Base-by-base conservation (phyloP, 2,329 filamentous ascomycete species). In the Cladophialophora yegresii region DNA sequence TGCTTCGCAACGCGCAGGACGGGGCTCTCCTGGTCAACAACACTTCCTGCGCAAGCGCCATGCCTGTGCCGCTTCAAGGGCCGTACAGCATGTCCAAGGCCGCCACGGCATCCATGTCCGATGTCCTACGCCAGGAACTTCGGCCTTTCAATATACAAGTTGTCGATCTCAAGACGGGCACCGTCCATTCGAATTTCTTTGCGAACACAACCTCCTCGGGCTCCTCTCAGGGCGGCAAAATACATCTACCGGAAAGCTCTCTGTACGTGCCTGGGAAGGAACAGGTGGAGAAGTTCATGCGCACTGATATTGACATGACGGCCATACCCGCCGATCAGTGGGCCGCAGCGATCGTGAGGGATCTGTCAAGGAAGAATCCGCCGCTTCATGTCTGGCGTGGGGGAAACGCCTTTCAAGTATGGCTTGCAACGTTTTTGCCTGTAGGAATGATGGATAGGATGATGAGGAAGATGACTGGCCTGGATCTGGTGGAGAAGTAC, bases 301-400 rank as follows among this genome's bases (percentile, higher is more conserved):
- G 56, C 30, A 51, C 54, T 23, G 49, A 61, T 23, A 43, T 43
- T 16, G 53, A 47, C 9, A 30, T 59, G 2, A 16, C 58, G 10
- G 10, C 32, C 22, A 58, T 59, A 50, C 58, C 59, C 3, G 47
- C 54, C 10, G 49, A 56, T 40, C 20, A 62, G 30, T 64, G 66
- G 65, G 62, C 59, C 20, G 16, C 75, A 60, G 80, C 78, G 40
- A 84, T 87, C 2, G 85, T 86, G 4, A 73, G 73, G 8, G 80
- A 85, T 69, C 77, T 87, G 7, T 70, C 86, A 53, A 88, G 69
- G 80, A 83, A 0, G 81, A 57, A 59, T 3, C 66, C 67, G 33
- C 58, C 69, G 4, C 23, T 43, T 2, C 45, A 65, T 20, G 58
- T 70, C 36, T 70, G 67, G 66, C 54, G 60, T 28, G 68, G 68